These are phyloP conservation scores for Cenococcum geophilum DNA, from an alignment of 495 filamentous ascomycete genomes.

Conservation along the genomic window DNA sequence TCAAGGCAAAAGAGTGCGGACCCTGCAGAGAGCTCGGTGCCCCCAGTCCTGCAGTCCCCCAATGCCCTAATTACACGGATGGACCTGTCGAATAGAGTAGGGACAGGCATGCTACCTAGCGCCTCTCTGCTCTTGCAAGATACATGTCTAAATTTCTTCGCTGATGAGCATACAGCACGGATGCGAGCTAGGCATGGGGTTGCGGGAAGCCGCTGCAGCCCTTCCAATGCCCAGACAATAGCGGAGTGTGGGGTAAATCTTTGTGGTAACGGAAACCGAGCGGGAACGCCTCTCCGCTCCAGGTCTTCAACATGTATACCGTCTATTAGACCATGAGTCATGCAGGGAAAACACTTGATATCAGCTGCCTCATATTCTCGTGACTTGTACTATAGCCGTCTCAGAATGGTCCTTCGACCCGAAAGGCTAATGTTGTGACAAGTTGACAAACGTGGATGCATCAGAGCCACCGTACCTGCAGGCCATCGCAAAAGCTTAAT, in stretches of 20 bases:
- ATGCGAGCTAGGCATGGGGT: background rate
- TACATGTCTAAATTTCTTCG: too few species aligned
- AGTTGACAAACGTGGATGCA: background rate
- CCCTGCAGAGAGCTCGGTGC: too few species aligned
- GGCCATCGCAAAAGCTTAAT: background rate
- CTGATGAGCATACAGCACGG: background rate
- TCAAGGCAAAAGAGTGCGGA: background rate
- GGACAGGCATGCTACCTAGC: background rate
- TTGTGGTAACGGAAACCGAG: background rate
- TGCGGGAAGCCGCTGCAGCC: background rate
- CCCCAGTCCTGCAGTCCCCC: background rate
- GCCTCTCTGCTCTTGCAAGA: background rate
- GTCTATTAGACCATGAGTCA: too few species aligned
- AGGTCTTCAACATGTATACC: too few species aligned
- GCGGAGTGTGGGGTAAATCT: constrained; percentile 9
- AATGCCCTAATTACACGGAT: background rate
- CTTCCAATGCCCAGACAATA: constrained; percentile 5
- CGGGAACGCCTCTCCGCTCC: background rate
- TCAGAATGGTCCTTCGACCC: background rate
- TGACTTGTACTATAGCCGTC: background rate
- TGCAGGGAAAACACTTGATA: background rate
- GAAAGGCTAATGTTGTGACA: background rate
- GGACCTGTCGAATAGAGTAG: background rate
- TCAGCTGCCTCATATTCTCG: background rate
- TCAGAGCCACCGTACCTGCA: background rate